phyloP scores from a whole-genome alignment of 177 flowering plant genomes.

The Vitis hybrid region DNA sequence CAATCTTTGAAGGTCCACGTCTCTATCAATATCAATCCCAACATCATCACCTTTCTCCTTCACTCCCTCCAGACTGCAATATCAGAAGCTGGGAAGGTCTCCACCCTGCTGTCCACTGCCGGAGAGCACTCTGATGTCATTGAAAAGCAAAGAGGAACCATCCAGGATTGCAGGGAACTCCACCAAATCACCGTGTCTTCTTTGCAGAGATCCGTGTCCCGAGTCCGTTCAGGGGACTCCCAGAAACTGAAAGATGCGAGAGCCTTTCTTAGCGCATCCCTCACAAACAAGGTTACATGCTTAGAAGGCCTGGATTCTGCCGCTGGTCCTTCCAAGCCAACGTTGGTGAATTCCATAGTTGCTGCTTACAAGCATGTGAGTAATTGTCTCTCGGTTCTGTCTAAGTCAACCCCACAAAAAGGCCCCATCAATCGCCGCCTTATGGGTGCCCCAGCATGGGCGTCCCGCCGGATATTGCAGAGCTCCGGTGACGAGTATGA shows the following conservation, averaged over 20 bases:
- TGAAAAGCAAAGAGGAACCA: conserved; percentile 55
- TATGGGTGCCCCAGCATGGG: conserved; percentile 49
- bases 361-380: conserved; percentile 57
- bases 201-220: conserved; percentile 41
- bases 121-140: conserved; percentile 25
- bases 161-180: conserved; percentile 76
- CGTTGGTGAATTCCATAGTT: conserved; percentile 32
- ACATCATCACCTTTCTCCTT: conserved; percentile 44
- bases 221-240: conserved; percentile 22
- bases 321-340: conserved; percentile 54
- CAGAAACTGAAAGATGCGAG: conserved; percentile 47
- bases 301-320: conserved; percentile 78
- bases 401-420: conserved; percentile 14
- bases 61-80: conserved; percentile 57
- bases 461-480: conserved; percentile 38
- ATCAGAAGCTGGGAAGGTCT: conserved; percentile 47
- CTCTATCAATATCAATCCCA: conserved; percentile 48
- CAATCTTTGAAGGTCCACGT: conserved; percentile 63
- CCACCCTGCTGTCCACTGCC: conserved; percentile 26
- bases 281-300: conserved; percentile 87
- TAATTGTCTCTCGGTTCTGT: conserved; percentile 64
- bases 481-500: conserved; percentile 28
- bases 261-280: conserved; percentile 76
- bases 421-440: conserved; percentile 37
- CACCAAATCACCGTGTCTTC: conserved; percentile 61